Evolutionary conservation across 2,329 filamentous ascomycete genomes (phyloP), one percentile per base, ranked within the genome.

Genomic region (Xylariaceae sp.): DNA sequence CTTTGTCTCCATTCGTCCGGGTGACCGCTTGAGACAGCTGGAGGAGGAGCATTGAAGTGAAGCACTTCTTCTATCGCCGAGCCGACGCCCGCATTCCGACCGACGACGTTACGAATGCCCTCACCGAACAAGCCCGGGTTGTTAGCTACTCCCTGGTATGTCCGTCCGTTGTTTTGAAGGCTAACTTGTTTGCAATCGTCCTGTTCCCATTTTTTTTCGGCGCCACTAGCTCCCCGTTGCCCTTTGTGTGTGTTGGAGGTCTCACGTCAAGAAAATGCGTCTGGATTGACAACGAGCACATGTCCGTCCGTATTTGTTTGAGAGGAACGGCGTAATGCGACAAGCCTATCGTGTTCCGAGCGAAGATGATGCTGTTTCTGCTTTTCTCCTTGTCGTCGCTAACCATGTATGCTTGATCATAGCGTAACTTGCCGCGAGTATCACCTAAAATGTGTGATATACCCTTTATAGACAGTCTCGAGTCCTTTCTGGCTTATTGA

Each of bases 381-480:
- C 37, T 48, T 30, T 30, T 30, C 23, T 30, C 23, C 23, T 30
- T 30, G 6, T 49, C 49, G 35, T 62, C 54, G 48, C 63, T 64
- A 44, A 66, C 66, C 60, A 51, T 63, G 48, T 49, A 44, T 17
- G n/a, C 42, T 55, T n/a, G 15, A 45, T 54, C 57, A 58, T 65
- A 80, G 77, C 65, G 73, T 77, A 65, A 77, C 75, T 51, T 80
- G 78, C 67, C 76, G 78, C 62, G 74, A 78, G 59, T 75, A 78
- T 64, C 78, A 80, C 65, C 67, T 80, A 13, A 78, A 76, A 72
- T 80, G 78, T 77, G 55, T 68, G 75, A 66, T 47, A 50, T 53
- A 35, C 15, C 23, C 51, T 18, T 17, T 34, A 34, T 7, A 45
- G 23, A 51, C 49, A 34, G 42, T 17, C 44, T 52, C 57, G 30